Evolutionary conservation across 2,329 filamentous ascomycete species (phyloP), one percentile per base, ranked within the genome.

Genomic region (Penicillium sp.): DNA sequence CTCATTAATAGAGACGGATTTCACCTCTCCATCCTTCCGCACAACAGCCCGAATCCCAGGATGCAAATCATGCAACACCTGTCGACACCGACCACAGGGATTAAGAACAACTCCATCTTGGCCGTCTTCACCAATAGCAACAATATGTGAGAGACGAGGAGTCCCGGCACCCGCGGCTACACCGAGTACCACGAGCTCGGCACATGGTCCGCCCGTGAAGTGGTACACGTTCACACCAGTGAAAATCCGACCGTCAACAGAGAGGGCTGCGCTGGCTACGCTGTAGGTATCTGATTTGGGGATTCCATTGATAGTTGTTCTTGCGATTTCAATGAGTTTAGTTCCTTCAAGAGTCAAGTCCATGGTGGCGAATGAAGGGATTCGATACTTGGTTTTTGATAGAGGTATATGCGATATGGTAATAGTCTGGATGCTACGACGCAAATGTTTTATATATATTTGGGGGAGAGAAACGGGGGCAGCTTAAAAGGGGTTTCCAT

Each of bases 121-220:
- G 26, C 60, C 55, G 13, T 63, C 56, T 44, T 66, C 65, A 11
- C 48, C 65, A 11, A 69, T 54, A 1, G 66, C 64, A 26, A 69
- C 68, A 20, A 69, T 66, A 48, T 65, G 59, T 4, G 61, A 68
- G 20, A 70, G 53, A 29, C 56, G 50, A 24, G 48, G 37, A 5
- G 53, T 57, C 9, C 61, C 66, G 2, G 64, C 66, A 2, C 60
- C 61, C 1, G 67, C 67, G 1, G 66, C 68, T 18, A 57, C 58
- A 7, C 68, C 68, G 22, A 70, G 55, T 11, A 65, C 64, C 18
- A 69, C 68, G 11, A 69, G 61, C 40, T 69, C 66, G 10, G 68
- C 68, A 53, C 67, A 70, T 20, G 67, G 68, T 2, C 68, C 66
- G n/a, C 67, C 66, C 1, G 62, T 69, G 38, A 67, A 67, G 32